A percentile compares a stretch with the other conserved stretches of the same genome.
These are phyloP conservation scores for Aspergillus pseudoviridinutans DNA, from an alignment of 2,329 filamentous ascomycete species.

Conservation along the genomic window DNA sequence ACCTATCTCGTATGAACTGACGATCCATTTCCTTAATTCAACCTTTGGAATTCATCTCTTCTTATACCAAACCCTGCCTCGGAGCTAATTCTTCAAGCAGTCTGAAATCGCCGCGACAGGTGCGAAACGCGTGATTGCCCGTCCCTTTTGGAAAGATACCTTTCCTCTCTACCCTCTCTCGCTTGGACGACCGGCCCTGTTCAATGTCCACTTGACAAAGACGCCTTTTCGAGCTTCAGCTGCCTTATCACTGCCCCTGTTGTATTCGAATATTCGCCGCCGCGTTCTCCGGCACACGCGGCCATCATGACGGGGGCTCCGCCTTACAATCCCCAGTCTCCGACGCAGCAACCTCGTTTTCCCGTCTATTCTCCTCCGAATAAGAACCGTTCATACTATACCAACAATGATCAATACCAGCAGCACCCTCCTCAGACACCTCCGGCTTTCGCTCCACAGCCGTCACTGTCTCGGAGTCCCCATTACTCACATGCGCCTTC, in stretches of 20 bases:
- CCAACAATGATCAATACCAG: conserved; percentile 42
- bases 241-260: conserved; percentile 3
- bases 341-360: conserved; percentile 41
- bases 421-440: conserved; percentile 41
- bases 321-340: conserved; percentile 44
- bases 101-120: neutral
- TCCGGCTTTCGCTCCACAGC: conserved; percentile 34
- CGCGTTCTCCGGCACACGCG: conserved; percentile 27
- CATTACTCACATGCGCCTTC: conserved; percentile 39
- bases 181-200: neutral
- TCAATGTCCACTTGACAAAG: conserved; percentile 1
- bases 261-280: conserved; percentile 17
- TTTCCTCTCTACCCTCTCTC: neutral
- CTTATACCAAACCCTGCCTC: neutral
- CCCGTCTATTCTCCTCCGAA: conserved; percentile 41
- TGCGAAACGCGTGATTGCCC: neutral
- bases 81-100: neutral
- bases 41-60: conserved; percentile 4
- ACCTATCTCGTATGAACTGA: neutral
- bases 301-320: conserved; percentile 43
- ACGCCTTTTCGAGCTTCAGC: neutral
- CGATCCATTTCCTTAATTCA: neutral
- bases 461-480: conserved; percentile 37
- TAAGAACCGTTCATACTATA: conserved; percentile 40
- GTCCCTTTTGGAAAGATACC: neutral